Evolutionary conservation across 345 rosid genomes (phyloP), one percentile per base, ranked within the genome.

Genomic region (Eucalyptus curtisii): DNA sequence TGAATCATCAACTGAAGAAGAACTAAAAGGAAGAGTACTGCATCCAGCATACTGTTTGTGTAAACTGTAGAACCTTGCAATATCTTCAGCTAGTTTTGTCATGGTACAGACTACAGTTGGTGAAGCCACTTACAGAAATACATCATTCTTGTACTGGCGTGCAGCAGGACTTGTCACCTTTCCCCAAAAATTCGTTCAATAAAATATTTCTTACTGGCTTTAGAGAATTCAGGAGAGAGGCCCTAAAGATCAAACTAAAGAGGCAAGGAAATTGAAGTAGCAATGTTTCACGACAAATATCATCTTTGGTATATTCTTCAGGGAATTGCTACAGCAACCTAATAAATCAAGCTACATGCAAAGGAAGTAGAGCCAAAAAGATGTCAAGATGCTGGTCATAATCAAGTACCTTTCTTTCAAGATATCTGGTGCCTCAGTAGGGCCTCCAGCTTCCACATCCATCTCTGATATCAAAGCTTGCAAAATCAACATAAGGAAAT

Each of bases 401-500:
- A 17, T 52, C 45, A 33, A 55, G 31, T 89, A 96, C 99, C 99
- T 96, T 40, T 96, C 95, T 92, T 94, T 94, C 86, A 92, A 88
- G 86, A 88, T 89, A 89, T 94, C 96, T 9, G 90, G 92, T 12
- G 94, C 85, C 89, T 91, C 91, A 17, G 85, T 47, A 89, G 71
- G 31, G 47, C 80, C 91, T 20, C 94, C 68, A 64, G 91, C 91
- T 93, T 95, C 98, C 5, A 89, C 61, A 86, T 95, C 95, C 89
- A 93, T 91, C 90, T 97, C 98, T 3, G 94, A 94, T 13, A 87
- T 94, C 92, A 98, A 92, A 14, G 92, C 91, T 90, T 96, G 98
- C 86, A 98, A 92, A 88, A 98, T 93, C 90, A 95, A 85, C 94
- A 94, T 92, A 37, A 98, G 92, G 89, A 97, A 95, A 91, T 89